Conservation (phyloP, 306 rosid species). For the Castanea mollissima region DNA sequence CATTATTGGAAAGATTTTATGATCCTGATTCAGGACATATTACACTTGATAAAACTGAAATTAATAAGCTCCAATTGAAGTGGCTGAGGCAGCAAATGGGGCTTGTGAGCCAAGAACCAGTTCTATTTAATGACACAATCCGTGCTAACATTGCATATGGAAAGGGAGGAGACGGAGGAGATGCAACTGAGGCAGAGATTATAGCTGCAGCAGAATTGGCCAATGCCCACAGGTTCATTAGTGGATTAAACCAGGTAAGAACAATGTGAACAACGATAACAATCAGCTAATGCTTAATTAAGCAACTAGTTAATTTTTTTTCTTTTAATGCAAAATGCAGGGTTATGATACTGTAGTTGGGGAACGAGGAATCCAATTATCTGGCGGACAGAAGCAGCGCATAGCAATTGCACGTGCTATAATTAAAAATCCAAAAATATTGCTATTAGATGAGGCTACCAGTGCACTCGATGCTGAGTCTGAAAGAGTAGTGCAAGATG, state of each 20-base stretch:
- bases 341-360: slow-evolving; percentile 82
- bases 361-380: slow-evolving; percentile 78
- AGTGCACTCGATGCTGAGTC: slow-evolving; percentile 88
- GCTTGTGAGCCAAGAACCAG: slow-evolving; percentile 82
- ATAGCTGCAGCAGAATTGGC: slow-evolving; percentile 70
- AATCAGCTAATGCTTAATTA: too few species aligned
- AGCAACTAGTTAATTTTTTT: too few species aligned
- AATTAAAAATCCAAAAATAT: slow-evolving; percentile 72
- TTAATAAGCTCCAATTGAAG: slow-evolving; percentile 47
- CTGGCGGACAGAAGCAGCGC: slow-evolving; percentile 86
- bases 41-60: slow-evolving; percentile 70
- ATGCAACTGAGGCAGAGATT: slow-evolving; percentile 80
- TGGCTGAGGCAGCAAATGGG: slow-evolving; percentile 97
- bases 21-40: slow-evolving; percentile 80
- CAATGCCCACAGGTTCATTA: slow-evolving; percentile 85
- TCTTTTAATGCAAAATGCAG: slow-evolving; percentile 20
- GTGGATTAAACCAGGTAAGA: slow-evolving; percentile 64
- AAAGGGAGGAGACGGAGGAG: slow-evolving; percentile 62
- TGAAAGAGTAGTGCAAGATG: slow-evolving; percentile 88
- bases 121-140: slow-evolving; percentile 72
- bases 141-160: slow-evolving; percentile 87
- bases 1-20: slow-evolving; percentile 79
- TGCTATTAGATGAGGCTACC: slow-evolving; percentile 80
- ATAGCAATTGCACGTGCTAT: slow-evolving; percentile 87
- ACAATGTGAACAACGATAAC: neutral